These are phyloP conservation scores for Thymus mandschuricus DNA, from an alignment of 257 asterid genomes.

Conservation along the genomic window DNA sequence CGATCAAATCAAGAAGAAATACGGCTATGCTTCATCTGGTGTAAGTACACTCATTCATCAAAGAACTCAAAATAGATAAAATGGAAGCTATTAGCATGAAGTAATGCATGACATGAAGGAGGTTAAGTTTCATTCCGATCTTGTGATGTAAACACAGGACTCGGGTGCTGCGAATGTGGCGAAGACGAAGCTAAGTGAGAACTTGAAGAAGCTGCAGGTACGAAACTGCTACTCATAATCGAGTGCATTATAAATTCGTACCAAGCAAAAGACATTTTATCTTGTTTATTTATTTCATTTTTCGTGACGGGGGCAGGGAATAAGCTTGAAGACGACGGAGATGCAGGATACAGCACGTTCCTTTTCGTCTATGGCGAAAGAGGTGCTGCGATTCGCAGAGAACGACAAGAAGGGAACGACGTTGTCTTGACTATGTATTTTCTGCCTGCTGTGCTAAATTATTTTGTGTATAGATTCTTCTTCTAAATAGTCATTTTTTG, in stretches of 20 bases:
- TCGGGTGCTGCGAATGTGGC: conserved; percentile 63
- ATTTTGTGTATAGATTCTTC: too few species aligned
- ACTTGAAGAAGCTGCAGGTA: conserved; percentile 87
- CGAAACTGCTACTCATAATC: too few species aligned
- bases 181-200: conserved; percentile 72
- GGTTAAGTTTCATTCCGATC: background rate
- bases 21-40: conserved; percentile 69
- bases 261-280: background rate
- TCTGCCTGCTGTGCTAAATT: background rate
- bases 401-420: conserved; percentile 43
- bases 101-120: background rate
- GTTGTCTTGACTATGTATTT: background rate
- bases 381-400: conserved; percentile 67
- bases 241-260: too few species aligned
- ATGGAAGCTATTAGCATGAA: too few species aligned
- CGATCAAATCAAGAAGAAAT: conserved; percentile 89
- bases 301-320: conserved; percentile 57
- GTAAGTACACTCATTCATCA: conserved; percentile 43
- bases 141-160: conserved; percentile 55
- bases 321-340: conserved; percentile 74
- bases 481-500: background rate
- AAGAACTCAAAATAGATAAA: too few species aligned
- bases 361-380: conserved; percentile 86
- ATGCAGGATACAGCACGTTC: conserved; percentile 92
- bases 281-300: background rate